Base-by-base conservation (phyloP, 768 basidiomycete species). In the Leccinellum rugosiceps region DNA sequence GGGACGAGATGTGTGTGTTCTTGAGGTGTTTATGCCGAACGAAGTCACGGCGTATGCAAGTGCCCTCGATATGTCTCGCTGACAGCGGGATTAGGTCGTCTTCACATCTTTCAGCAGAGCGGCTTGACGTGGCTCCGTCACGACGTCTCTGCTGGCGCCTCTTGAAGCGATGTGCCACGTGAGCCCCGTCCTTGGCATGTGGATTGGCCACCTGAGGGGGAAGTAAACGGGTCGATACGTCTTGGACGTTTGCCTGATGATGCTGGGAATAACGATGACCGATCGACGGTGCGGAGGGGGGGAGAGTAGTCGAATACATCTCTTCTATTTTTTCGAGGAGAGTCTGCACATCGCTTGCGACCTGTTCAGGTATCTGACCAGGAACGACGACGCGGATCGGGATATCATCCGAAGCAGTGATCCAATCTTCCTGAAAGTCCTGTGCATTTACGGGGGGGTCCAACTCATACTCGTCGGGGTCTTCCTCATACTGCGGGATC, bases 371-470 rank as follows among this genome's bases (percentile, higher is more conserved):
- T 4, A 65, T 64, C 62, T 74, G 74, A 11, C 75, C 73, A 35
- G 78, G 77, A 3, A 76, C 74, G 17, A 78, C 61, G 32, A 76
- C 61, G 6, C 77, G 69, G 19, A 65, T 62, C 32, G 77, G 75
- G 4, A 43, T 49, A 19, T 66, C 65, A 9, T 75, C 70, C 53
- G 79, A 64, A 8, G 67, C 68, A 9, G 65, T 66, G 2, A 71
- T 68, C 77, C 77, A 78, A 31, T 66, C 66, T 11, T 65, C 67
- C 49, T 69, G 64, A 58, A 77, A 72, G 25, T 71, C 70, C 21
- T 72, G 66, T 3, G 63, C 59, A 11, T 71, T 66, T 21, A 77
- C 68, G 0, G 77, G 74, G 10, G 71, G 73, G 3, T 70, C 65
- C 8, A 63, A 26, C 5, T 56, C 58, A 19, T 78, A 74, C 8